Evolutionary conservation across 345 rosid genomes (phyloP), one percentile per base, ranked within the genome.

Genomic region (Hibiscus syriacus): DNA sequence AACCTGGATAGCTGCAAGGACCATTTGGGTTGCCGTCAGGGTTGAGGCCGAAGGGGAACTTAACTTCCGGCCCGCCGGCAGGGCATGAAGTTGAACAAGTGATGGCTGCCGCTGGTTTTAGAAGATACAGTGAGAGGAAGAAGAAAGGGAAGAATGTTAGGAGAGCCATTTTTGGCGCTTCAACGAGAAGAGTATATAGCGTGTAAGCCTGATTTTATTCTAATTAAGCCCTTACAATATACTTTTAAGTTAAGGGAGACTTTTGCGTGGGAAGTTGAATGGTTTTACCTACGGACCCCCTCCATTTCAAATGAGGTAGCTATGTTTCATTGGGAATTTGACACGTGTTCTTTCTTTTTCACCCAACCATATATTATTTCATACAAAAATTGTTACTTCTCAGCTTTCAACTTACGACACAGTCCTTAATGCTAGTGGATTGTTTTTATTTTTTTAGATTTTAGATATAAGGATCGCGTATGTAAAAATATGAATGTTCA

Each of bases 1-100:
- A 85, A 4, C 79, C 81, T 0, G 82, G 85, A 56, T 71, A 83
- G 55, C 81, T 71, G 73, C 83, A 73, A 11, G 76, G 19, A 55
- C 17, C 26, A 29, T 3, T 23, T 6, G 11, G 30, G 60, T 5
- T 29, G 10, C 53, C 30, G 6, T 19, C 30, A 4, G 39, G 39
- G 68, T 27, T 64, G 6, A 46, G n/a, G 23, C 68, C 68, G 25
- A 64, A 64, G 4, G 68, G 68, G 13, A 64, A 64, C 55, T 25
- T 16, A 0, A 64, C 25, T n/a, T n/a, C 54, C 2, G 22, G 23
- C 4, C 16, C 55, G 2, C 23, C 54, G 14, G 39, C 39, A 0
- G 38, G 54, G 54, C 67, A 63, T 25, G 54, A 45, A 14, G 67
- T 41, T 26, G 16, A 0, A 16, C 67, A 63, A 4, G 8, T 7